These are phyloP conservation scores for Beauveria asiatica DNA, from an alignment of 2,329 filamentous ascomycete species.

Conservation along the genomic window DNA sequence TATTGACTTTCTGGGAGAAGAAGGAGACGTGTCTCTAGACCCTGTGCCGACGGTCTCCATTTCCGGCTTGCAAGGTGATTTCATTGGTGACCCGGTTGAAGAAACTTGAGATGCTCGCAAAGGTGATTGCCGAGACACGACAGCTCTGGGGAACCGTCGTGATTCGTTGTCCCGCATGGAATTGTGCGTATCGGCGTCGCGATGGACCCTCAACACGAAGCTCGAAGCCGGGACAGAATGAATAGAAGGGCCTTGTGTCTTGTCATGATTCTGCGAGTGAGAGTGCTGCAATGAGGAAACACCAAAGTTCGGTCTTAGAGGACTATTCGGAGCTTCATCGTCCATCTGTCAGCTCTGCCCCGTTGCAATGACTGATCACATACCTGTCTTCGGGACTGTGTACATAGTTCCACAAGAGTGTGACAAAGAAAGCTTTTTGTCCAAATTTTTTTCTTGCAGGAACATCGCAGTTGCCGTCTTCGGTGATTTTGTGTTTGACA, in stretches of 20 bases:
- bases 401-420: background rate
- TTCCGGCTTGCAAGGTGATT: background rate
- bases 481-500: background rate
- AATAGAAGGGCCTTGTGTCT: background rate
- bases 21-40: background rate
- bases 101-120: background rate
- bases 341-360: background rate
- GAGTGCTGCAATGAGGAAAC: background rate
- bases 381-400: background rate
- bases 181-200: background rate
- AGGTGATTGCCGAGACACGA: background rate
- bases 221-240: background rate
- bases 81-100: background rate
- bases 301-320: background rate
- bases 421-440: background rate
- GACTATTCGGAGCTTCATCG: background rate
- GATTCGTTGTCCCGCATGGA: background rate
- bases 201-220: slow-evolving; percentile 1
- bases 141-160: background rate
- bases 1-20: background rate
- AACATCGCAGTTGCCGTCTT: background rate
- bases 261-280: background rate
- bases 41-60: background rate
- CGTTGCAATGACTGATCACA: background rate
- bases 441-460: background rate